Conservation (phyloP, 805 yeast genomes). For the Metschnikowia bowlesiae region DNA sequence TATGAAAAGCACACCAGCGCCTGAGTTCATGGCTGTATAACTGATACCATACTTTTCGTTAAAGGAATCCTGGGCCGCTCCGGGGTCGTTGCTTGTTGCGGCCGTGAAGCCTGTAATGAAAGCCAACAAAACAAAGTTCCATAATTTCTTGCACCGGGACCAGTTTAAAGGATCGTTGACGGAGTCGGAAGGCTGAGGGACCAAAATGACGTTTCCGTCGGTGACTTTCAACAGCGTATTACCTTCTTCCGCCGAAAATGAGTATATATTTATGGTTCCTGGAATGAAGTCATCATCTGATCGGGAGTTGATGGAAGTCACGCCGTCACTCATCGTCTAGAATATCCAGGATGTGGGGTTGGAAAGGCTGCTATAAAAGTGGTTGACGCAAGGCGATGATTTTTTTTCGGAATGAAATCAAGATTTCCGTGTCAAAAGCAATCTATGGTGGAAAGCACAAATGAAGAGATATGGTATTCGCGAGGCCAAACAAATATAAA, state of each 20-base stretch:
- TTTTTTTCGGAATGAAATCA: background rate
- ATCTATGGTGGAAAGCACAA: background rate
- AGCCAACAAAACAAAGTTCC: slow-evolving; percentile 39
- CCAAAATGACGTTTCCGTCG: slow-evolving; percentile 30
- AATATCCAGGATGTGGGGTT: background rate
- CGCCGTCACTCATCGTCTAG: slow-evolving; percentile 5
- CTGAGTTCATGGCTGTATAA: slow-evolving; percentile 68
- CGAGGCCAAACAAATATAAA: background rate
- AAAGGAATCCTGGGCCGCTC: slow-evolving; percentile 63
- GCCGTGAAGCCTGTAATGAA: slow-evolving; percentile 66
- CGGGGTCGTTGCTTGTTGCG: slow-evolving; percentile 72
- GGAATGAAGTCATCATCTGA: slow-evolving; percentile 17
- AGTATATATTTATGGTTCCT: slow-evolving; percentile 17
- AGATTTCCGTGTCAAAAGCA: background rate
- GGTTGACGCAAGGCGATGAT: background rate
- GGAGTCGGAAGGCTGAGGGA: slow-evolving; percentile 50
- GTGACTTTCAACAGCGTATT: slow-evolving; percentile 15
- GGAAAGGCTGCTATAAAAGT: background rate
- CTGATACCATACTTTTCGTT: slow-evolving; percentile 60
- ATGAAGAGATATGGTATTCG: background rate
- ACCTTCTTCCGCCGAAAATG: slow-evolving; percentile 13
- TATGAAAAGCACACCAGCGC: slow-evolving; percentile 72
- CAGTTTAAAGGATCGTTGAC: slow-evolving; percentile 49
- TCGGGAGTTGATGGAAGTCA: slow-evolving; percentile 11
- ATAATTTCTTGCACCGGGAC: slow-evolving; percentile 29